Conservation (phyloP, 1,139 yeast genomes). For the Saccharomyces hybrid region DNA sequence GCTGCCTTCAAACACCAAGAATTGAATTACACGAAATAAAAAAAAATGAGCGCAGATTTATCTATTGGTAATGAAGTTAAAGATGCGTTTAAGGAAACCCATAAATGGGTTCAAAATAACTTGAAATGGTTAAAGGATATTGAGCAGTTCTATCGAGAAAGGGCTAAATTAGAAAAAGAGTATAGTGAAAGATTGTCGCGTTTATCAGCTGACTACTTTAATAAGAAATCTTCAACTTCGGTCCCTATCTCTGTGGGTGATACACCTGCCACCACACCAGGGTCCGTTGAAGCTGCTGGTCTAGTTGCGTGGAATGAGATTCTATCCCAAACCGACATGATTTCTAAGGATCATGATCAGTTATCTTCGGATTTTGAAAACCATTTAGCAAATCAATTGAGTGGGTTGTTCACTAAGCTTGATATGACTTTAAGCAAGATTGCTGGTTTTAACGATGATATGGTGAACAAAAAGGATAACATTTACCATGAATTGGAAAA, state of each 20-base stretch:
- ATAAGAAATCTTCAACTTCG: conserved; percentile 64
- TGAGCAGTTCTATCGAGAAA: conserved; percentile 74
- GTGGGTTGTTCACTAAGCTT: conserved; percentile 46
- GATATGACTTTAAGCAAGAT: conserved; percentile 51
- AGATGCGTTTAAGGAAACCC: conserved; percentile 71
- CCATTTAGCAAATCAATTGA: conserved; percentile 58
- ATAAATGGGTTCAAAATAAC: conserved; percentile 71
- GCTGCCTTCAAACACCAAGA: not conserved
- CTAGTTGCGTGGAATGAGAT: conserved; percentile 92
- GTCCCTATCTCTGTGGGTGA: conserved; percentile 82
- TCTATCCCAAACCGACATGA: conserved; percentile 72
- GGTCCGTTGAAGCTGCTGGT: conserved; percentile 87
- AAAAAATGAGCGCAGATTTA: conserved; percentile 19
- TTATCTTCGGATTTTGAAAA: conserved; percentile 56
- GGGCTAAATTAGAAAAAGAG: conserved; percentile 76
- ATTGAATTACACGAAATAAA: not conserved
- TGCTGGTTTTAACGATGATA: conserved; percentile 50
- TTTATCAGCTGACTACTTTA: conserved; percentile 62
- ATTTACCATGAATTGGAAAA: conserved; percentile 61
- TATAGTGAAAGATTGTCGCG: conserved; percentile 62
- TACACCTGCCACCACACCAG: conserved; percentile 85
- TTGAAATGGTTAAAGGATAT: conserved; percentile 69
- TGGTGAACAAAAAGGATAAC: conserved; percentile 50
- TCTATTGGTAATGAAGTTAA: conserved; percentile 63
- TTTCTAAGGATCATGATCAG: conserved; percentile 59